Conservation (phyloP, 2,329 filamentous ascomycete species). For the Boeremia lycopersici region DNA sequence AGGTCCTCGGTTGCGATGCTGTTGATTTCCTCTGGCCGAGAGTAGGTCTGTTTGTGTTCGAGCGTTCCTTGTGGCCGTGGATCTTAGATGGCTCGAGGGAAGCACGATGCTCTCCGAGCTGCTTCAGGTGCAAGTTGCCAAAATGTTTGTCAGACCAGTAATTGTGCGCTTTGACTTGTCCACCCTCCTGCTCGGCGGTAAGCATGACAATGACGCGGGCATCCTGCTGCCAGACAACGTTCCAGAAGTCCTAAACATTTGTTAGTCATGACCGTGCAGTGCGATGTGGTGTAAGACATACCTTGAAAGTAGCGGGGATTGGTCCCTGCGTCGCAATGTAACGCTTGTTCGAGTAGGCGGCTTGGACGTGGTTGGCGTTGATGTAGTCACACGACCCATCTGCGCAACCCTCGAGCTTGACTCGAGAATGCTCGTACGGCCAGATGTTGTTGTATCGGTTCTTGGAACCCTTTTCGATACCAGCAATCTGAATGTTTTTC, state of each 20-base stretch:
- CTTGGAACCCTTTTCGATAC: conserved; percentile 92
- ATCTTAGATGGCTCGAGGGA: conserved; percentile 71
- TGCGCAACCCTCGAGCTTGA: conserved; percentile 73
- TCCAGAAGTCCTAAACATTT: conserved; percentile 85
- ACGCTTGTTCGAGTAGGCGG: conserved; percentile 81
- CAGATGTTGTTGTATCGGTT: conserved; percentile 98
- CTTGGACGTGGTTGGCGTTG: conserved; percentile 87
- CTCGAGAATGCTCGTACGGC: conserved; percentile 91
- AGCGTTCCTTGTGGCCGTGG: conserved; percentile 47
- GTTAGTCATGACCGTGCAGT: conserved; percentile 19
- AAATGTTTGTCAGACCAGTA: conserved; percentile 87
- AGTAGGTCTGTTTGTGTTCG: conserved; percentile 33
- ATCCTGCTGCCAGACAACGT: conserved; percentile 95
- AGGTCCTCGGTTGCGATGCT: conserved; percentile 29
- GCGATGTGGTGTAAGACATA: conserved; percentile 53
- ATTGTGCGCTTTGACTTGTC: conserved; percentile 91
- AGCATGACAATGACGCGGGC: conserved; percentile 95
- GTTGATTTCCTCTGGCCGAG: conserved; percentile 46
- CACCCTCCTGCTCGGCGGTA: conserved; percentile 90
- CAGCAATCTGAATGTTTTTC: conserved; percentile 74
- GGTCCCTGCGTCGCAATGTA: conserved; percentile 97
- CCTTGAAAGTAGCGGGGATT: conserved; percentile 87
- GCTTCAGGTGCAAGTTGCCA: conserved; percentile 75
- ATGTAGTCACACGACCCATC: conserved; percentile 85
- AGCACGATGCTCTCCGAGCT: conserved; percentile 80